Conservation (phyloP, 768 basidiomycete species). For the Suillus occidentalis region DNA sequence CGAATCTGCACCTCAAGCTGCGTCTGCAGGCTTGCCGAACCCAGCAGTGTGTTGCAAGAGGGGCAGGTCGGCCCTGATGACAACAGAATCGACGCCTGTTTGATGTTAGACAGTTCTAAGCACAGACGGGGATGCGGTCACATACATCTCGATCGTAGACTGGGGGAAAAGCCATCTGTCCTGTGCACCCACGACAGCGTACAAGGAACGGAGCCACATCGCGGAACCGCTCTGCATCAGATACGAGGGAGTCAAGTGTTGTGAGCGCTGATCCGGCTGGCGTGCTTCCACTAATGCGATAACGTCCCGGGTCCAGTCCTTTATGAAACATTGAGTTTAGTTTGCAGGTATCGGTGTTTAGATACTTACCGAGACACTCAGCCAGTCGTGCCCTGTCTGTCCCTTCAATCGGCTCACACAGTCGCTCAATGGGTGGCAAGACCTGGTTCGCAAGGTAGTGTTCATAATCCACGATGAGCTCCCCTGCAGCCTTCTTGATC, state of each 20-base stretch:
- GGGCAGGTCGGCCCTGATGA: conserved; percentile 70
- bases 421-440: conserved; percentile 88
- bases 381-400: conserved; percentile 90
- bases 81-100: conserved; percentile 66
- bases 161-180: conserved; percentile 54
- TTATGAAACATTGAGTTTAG: background rate
- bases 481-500: conserved; percentile 60
- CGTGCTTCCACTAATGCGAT: conserved; percentile 39
- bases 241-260: conserved; percentile 84
- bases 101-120: conserved; percentile 2
- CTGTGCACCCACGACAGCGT: conserved; percentile 75
- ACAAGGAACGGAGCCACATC: conserved; percentile 71
- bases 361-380: conserved; percentile 82
- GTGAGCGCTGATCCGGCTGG: conserved; percentile 67
- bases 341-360: conserved; percentile 3
- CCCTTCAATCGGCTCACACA: conserved; percentile 96
- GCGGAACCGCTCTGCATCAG: conserved; percentile 85
- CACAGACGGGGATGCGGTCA: conserved; percentile 3
- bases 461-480: conserved; percentile 83
- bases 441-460: conserved; percentile 91
- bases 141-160: conserved; percentile 60
- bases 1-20: conserved; percentile 91
- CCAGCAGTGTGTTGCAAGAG: conserved; percentile 56
- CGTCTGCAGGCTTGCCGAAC: conserved; percentile 62
- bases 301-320: conserved; percentile 67